Percentiles rank a stretch among this genome's conserved stretches.
Evolutionary conservation across 2,329 filamentous ascomycete species (phyloP).

Genomic region (Neofusicoccum umdonicola): DNA sequence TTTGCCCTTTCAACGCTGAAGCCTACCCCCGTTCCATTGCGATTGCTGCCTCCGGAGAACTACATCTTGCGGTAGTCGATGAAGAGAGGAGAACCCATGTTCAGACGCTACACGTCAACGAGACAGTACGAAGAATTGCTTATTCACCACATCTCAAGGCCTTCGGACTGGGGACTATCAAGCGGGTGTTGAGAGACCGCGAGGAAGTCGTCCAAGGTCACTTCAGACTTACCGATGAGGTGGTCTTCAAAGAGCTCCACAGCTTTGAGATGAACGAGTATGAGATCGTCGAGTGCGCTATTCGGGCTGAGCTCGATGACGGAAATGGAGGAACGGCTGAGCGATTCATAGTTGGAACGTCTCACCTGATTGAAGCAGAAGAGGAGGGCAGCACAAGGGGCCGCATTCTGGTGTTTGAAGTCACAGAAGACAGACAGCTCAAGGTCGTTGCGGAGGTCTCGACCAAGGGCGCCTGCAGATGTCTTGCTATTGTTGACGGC

Average conservation of each 20-base stretch:
- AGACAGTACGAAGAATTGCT: constrained; percentile 82
- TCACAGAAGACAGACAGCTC: constrained; percentile 70
- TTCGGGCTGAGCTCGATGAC: constrained; percentile 69
- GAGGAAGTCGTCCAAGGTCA: constrained; percentile 74
- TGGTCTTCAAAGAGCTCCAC: constrained; percentile 77
- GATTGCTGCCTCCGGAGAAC: constrained; percentile 71
- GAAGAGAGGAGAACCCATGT: constrained; percentile 85
- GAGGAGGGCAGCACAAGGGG: constrained; percentile 58
- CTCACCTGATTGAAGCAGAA: constrained; percentile 65
- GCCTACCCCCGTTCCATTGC: constrained; percentile 79
- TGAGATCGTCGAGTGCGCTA: constrained; percentile 83
- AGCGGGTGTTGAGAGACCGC: constrained; percentile 66
- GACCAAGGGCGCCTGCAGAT: constrained; percentile 78
- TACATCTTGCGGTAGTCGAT: constrained; percentile 80
- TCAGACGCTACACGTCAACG: constrained; percentile 70
- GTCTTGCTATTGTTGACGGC: constrained; percentile 67
- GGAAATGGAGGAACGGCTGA: constrained; percentile 60
- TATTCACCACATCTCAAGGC: constrained; percentile 77
- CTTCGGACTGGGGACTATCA: constrained; percentile 85
- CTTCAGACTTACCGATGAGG: constrained; percentile 89
- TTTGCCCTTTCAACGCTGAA: constrained; percentile 78
- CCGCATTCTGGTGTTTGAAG: constrained; percentile 79
- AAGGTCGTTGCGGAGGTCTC: constrained; percentile 68
- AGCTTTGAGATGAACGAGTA: constrained; percentile 62
- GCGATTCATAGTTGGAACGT: constrained; percentile 88